Conservation (phyloP, 768 basidiomycete species). For the Multifurca ochricompacta region DNA sequence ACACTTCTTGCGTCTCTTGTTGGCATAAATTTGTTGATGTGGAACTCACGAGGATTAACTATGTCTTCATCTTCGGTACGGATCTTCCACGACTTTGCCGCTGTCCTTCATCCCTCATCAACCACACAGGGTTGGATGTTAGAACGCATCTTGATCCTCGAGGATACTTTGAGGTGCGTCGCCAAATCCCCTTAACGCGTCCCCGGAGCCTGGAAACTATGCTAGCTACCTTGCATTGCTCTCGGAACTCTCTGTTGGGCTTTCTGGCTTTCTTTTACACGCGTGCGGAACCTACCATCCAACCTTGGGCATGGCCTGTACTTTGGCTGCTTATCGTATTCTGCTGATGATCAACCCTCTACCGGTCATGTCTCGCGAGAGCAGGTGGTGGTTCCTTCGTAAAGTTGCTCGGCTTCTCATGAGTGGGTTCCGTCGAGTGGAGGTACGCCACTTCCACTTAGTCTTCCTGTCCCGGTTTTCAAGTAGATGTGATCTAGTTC, state of each 20-base stretch:
- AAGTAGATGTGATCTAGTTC: slow-evolving; percentile 39
- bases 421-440: slow-evolving; percentile 66
- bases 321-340: slow-evolving; percentile 67
- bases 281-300: slow-evolving; percentile 46
- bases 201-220: background rate
- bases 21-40: slow-evolving; percentile 77
- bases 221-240: slow-evolving; percentile 74
- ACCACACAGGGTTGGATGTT: slow-evolving; percentile 11
- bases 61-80: slow-evolving; percentile 85
- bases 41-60: slow-evolving; percentile 79
- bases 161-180: slow-evolving; percentile 60
- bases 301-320: slow-evolving; percentile 71
- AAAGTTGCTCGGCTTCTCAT: slow-evolving; percentile 53
- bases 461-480: background rate
- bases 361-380: slow-evolving; percentile 50
- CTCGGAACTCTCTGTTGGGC: slow-evolving; percentile 65
- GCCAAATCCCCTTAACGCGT: background rate
- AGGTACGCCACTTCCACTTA: slow-evolving; percentile 42
- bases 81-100: background rate
- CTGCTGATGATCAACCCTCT: slow-evolving; percentile 69
- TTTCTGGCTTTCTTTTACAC: slow-evolving; percentile 78
- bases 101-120: background rate
- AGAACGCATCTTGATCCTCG: slow-evolving; percentile 45
- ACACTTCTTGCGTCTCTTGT: slow-evolving; percentile 69
- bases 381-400: slow-evolving; percentile 77